These are phyloP conservation scores for Globisporangium cylindrosporum DNA, from an alignment of 352 stramenopile species.

Conservation along the genomic window DNA sequence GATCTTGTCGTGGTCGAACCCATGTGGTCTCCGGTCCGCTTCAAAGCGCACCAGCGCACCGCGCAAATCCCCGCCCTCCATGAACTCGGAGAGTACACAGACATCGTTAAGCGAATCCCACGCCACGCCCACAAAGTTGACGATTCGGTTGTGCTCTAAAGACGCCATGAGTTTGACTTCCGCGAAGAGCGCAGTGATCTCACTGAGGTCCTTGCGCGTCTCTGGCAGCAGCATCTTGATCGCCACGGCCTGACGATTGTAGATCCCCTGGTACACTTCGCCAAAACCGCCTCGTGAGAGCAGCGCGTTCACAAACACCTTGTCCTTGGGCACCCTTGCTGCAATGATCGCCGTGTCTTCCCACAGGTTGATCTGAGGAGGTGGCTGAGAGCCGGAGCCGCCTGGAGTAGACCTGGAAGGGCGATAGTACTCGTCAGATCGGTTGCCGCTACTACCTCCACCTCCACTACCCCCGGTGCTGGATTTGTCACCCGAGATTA, in stretches of 20 bases:
- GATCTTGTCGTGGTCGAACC: constrained; percentile 34
- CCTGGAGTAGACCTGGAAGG: background rate
- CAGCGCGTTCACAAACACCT: constrained; percentile 18
- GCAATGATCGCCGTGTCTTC: constrained; percentile 33
- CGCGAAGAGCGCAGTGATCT: constrained; percentile 36
- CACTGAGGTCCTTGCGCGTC: constrained; percentile 21
- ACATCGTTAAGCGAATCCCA: constrained; percentile 48
- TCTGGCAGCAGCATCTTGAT: constrained; percentile 44
- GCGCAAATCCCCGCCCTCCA: constrained; percentile 40
- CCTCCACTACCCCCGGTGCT: background rate
- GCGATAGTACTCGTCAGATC: background rate
- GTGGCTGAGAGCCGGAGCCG: background rate
- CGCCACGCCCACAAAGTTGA: constrained; percentile 43
- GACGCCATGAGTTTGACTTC: constrained; percentile 44
- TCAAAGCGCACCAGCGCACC: constrained; percentile 25
- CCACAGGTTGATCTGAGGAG: constrained; percentile 20
- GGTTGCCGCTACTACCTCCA: background rate
- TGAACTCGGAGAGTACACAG: constrained; percentile 37
- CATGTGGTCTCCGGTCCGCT: constrained; percentile 24
- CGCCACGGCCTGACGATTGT: constrained; percentile 32
- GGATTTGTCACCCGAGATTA: background rate
- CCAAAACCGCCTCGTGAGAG: constrained; percentile 40
- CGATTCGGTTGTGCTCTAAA: constrained; percentile 37
- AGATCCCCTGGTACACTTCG: constrained; percentile 37
- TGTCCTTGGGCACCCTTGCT: constrained; percentile 29